These are phyloP conservation scores for Phialophora macrospora DNA, from an alignment of 2,329 filamentous ascomycete species.

Conservation along the genomic window DNA sequence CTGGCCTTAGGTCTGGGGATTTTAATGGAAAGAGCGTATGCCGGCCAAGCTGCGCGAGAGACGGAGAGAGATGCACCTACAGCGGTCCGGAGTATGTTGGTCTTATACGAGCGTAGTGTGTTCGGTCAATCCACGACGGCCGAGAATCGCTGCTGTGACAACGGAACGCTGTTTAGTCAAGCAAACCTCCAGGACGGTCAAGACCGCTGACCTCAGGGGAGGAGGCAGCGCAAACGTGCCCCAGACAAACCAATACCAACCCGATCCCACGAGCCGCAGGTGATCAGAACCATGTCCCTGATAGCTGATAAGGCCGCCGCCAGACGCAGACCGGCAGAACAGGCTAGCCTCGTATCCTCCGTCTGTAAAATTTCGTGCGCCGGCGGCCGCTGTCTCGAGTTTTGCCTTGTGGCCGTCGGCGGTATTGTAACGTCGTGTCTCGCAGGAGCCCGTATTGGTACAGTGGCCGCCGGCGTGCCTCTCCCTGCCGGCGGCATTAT, in stretches of 20 bases:
- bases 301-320: conserved; percentile 27
- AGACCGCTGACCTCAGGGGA: neutral
- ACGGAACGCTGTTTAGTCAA: conserved; percentile 22
- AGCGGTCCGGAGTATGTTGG: conserved; percentile 15
- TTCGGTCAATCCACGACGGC: neutral
- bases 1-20: neutral
- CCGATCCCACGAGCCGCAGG: neutral
- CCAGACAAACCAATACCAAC: neutral
- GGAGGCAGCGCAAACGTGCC: neutral
- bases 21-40: neutral
- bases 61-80: conserved; percentile 1
- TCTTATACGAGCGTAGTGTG: conserved; percentile 7
- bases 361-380: conserved; percentile 25
- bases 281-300: neutral
- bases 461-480: conserved; percentile 15
- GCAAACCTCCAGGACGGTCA: conserved; percentile 10
- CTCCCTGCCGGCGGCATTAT: conserved; percentile 11
- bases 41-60: neutral
- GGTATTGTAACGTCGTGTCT: conserved; percentile 21
- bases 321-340: conserved; percentile 1
- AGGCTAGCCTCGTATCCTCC: conserved; percentile 18
- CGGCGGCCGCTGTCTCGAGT: conserved; percentile 2
- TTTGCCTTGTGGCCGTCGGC: conserved; percentile 26
- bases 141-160: neutral
- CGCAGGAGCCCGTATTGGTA: conserved; percentile 4